Evolutionary conservation across 352 stramenopile species (phyloP).

Genomic region (Globisporangium rhizosaccharum): DNA sequence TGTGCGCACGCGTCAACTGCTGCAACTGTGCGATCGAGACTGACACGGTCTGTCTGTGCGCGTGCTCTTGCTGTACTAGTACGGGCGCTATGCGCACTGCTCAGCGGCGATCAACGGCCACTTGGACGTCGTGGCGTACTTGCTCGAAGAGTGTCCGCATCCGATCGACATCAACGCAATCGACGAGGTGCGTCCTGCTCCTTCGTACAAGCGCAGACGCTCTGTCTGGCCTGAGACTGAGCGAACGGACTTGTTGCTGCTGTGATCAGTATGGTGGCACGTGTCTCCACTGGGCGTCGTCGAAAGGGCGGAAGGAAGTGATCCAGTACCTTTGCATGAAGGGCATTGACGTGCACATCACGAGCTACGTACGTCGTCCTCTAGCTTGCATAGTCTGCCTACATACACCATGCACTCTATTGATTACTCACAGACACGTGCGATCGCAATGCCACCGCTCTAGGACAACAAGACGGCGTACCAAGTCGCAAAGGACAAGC

Average conservation of each 20-base stretch:
- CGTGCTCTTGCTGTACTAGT: constrained; percentile 17
- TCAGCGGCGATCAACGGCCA: constrained; percentile 83
- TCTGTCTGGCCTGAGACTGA: background rate
- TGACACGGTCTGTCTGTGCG: background rate
- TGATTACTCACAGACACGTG: background rate
- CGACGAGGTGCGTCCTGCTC: constrained; percentile 47
- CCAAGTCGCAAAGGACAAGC: constrained; percentile 85
- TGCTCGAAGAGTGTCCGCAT: constrained; percentile 74
- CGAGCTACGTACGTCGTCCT: constrained; percentile 67
- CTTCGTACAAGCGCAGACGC: background rate
- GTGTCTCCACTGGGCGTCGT: constrained; percentile 81
- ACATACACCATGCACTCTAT: background rate
- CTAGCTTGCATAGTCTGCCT: background rate
- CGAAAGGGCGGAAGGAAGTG: constrained; percentile 81
- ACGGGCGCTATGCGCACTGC: constrained; percentile 73
- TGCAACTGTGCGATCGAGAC: background rate
- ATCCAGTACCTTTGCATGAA: constrained; percentile 87
- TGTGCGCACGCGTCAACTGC: background rate
- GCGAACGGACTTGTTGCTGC: background rate
- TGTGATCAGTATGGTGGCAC: constrained; percentile 68
- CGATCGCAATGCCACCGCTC: background rate
- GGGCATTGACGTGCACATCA: constrained; percentile 85
- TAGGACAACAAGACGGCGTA: constrained; percentile 88
- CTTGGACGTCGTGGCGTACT: constrained; percentile 77
- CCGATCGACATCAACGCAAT: constrained; percentile 87